These are phyloP conservation scores for Stephanodiscus triporus DNA, from an alignment of 108 stramenopile genomes.

Conservation along the genomic window DNA sequence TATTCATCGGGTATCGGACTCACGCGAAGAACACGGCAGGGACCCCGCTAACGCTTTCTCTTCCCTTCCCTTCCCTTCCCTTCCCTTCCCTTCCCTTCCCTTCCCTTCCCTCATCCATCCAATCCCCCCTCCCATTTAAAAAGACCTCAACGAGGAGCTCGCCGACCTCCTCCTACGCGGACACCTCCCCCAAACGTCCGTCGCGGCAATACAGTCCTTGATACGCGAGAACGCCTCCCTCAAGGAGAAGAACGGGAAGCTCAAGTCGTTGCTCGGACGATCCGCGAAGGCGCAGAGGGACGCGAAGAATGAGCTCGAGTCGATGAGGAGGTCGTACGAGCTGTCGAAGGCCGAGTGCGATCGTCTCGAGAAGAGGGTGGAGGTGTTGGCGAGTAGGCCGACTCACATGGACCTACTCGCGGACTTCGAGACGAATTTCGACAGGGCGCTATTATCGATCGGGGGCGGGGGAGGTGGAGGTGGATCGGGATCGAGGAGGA, in stretches of 20 bases:
- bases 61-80: not conserved
- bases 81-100: not conserved
- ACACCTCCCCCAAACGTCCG: slow-evolving; percentile 39
- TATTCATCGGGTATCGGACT: too few species aligned
- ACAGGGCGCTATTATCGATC: slow-evolving; percentile 72
- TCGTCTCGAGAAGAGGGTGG: slow-evolving; percentile 66
- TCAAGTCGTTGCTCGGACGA: slow-evolving; percentile 83
- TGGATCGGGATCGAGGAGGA: slow-evolving; percentile 29
- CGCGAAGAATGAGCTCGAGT: slow-evolving; percentile 75
- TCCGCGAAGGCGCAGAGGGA: slow-evolving; percentile 89
- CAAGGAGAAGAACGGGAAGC: slow-evolving; percentile 79
- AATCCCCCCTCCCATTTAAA: not conserved
- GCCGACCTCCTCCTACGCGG: slow-evolving; percentile 34
- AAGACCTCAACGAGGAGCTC: slow-evolving; percentile 34
- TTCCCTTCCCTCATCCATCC: not conserved
- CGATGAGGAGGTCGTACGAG: slow-evolving; percentile 56
- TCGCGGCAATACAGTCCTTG: slow-evolving; percentile 54
- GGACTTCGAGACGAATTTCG: slow-evolving; percentile 92
- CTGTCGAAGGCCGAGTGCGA: slow-evolving; percentile 62
- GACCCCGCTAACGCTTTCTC: too few species aligned
- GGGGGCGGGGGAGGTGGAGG: slow-evolving; percentile 6
- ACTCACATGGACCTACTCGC: slow-evolving; percentile 86
- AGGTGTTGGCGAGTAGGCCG: slow-evolving; percentile 76
- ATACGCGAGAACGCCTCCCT: slow-evolving; percentile 74
- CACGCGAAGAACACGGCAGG: too few species aligned